Conservation (phyloP, 306 rosid species). For the Cicer cuneatum region DNA sequence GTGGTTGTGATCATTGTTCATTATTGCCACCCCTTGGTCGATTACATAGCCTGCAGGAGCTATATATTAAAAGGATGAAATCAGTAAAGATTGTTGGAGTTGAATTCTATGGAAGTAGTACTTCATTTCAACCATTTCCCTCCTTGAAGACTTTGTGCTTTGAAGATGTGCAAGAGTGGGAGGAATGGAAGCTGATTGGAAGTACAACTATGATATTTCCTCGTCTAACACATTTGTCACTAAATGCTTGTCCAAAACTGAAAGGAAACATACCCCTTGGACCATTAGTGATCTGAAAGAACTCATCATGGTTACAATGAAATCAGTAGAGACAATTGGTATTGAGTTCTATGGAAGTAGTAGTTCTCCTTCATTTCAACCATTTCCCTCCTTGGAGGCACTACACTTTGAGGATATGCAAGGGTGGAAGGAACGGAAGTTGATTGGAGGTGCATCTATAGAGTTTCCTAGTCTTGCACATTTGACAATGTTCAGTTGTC, state of each 20-base stretch:
- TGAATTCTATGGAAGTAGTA: not conserved
- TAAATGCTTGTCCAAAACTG: too few species aligned
- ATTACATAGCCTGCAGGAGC: not conserved
- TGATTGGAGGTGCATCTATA: not conserved
- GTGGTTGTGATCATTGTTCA: not conserved
- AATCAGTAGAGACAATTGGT: conserved; percentile 10
- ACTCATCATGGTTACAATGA: not conserved
- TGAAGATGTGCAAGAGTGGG: not conserved
- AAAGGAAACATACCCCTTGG: not conserved
- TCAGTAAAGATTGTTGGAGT: not conserved
- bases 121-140: not conserved
- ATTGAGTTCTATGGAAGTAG: conserved; percentile 16
- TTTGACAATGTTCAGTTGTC: not conserved
- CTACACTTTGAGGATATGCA: not conserved
- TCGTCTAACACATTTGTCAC: too few species aligned
- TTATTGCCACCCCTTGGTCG: conserved; percentile 8
- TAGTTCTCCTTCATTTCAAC: conserved; percentile 16
- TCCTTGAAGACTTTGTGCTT: not conserved
- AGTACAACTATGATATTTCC: not conserved
- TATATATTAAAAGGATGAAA: not conserved
- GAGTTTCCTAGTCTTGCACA: not conserved
- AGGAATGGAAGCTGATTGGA: not conserved
- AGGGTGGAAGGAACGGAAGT: conserved; percentile 36
- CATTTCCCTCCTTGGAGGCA: conserved; percentile 25
- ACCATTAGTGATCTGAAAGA: conserved; percentile 8